These are phyloP conservation scores for Trametes versicolor DNA, from an alignment of 1,284 basidiomycete species.

Conservation along the genomic window DNA sequence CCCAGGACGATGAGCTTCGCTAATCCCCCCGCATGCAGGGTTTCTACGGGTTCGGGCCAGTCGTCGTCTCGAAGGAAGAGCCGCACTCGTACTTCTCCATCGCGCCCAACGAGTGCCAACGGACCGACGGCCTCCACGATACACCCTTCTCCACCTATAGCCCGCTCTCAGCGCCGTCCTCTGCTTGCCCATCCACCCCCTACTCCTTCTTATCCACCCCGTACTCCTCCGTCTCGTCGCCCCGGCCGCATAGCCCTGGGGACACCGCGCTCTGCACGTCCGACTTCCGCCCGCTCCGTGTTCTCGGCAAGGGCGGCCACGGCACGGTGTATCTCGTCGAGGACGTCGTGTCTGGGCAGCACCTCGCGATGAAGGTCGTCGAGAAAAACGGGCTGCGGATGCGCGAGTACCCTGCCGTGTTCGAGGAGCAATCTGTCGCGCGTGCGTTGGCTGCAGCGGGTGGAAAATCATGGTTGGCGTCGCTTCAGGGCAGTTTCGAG, in stretches of 20 bases:
- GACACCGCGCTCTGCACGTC: constrained; percentile 17
- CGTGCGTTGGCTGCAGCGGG: constrained; percentile 6
- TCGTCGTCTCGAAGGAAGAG: constrained; percentile 10
- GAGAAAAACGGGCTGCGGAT: constrained; percentile 37
- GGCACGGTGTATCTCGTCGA: constrained; percentile 42
- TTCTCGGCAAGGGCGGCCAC: constrained; percentile 42
- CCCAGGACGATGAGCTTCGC: background rate
- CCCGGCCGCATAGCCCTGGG: constrained; percentile 1
- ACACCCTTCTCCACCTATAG: constrained; percentile 13
- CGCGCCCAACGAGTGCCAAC: constrained; percentile 10
- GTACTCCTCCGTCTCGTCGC: constrained; percentile 10
- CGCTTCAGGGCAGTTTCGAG: constrained; percentile 40
- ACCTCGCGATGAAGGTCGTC: constrained; percentile 43
- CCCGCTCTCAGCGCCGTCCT: constrained; percentile 14
- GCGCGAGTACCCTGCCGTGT: constrained; percentile 32
- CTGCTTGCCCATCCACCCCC: background rate
- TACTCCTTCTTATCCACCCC: constrained; percentile 20
- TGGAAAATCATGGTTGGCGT: constrained; percentile 24
- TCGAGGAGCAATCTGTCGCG: constrained; percentile 36
- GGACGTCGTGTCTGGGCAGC: constrained; percentile 33
- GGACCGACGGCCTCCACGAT: constrained; percentile 13
- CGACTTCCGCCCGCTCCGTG: constrained; percentile 38
- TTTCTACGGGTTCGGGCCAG: constrained; percentile 24
- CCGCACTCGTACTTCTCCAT: constrained; percentile 12
- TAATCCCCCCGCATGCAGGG: constrained; percentile 15